phyloP scores from a whole-genome alignment of 192 early-diverging fungal genomes.

The Pilaira anomala region DNA sequence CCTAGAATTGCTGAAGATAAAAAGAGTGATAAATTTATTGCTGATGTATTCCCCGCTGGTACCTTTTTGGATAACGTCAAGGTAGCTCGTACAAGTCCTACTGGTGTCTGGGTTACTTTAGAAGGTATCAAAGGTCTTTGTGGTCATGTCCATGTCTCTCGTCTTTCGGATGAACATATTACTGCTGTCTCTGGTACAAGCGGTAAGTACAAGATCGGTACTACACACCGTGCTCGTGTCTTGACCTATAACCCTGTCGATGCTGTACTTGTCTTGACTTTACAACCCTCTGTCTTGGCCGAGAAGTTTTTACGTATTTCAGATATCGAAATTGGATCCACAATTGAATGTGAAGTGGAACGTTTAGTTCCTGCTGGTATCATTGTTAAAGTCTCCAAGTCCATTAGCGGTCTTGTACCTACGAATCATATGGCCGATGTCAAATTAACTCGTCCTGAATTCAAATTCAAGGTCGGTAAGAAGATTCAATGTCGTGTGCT shows the following conservation, averaged over 20 bases:
- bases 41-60: conserved; percentile 61
- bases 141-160: conserved; percentile 67
- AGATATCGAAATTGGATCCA: conserved; percentile 64
- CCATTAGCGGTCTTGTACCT: conserved; percentile 69
- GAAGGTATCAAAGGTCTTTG: conserved; percentile 38
- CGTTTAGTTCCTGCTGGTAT: conserved; percentile 54
- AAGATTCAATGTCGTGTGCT: conserved; percentile 69
- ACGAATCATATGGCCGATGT: conserved; percentile 75
- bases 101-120: conserved; percentile 65
- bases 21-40: conserved; percentile 33
- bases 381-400: conserved; percentile 52
- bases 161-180: conserved; percentile 65
- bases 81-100: conserved; percentile 55
- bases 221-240: conserved; percentile 73
- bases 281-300: conserved; percentile 66
- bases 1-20: conserved; percentile 8
- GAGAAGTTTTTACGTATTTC: conserved; percentile 63
- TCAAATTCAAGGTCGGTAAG: conserved; percentile 74
- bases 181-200: conserved; percentile 46
- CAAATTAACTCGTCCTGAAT: conserved; percentile 62
- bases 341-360: conserved; percentile 52
- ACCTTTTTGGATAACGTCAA: conserved; percentile 60
- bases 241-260: conserved; percentile 77
- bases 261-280: conserved; percentile 66
- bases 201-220: conserved; percentile 63